phyloP scores from a whole-genome alignment of 805 yeast species.

The Scheffersomyces stipitis region DNA sequence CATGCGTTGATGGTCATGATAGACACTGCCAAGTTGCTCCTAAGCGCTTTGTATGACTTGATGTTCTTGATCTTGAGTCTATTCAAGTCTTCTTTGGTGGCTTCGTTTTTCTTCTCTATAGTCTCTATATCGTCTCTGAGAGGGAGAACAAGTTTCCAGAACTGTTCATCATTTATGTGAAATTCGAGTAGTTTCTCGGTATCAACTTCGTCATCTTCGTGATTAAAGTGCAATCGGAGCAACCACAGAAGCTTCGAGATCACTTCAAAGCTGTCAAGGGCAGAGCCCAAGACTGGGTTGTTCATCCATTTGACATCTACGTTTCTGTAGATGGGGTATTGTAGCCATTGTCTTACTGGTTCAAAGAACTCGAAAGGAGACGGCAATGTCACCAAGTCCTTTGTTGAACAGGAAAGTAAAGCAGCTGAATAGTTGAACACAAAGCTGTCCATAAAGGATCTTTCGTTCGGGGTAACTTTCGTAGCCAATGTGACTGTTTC shows the following conservation, averaged over 20 bases:
- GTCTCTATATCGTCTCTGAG: constrained; percentile 4
- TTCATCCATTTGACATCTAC: constrained; percentile 44
- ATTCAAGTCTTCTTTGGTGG: background rate
- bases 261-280: constrained; percentile 35
- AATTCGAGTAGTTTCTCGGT: constrained; percentile 1
- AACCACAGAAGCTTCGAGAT: constrained; percentile 39
- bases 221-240: constrained; percentile 16
- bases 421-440: constrained; percentile 41
- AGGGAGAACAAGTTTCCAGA: constrained; percentile 9
- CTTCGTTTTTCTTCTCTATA: constrained; percentile 1
- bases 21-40: constrained; percentile 12
- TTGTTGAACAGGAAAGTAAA: constrained; percentile 32
- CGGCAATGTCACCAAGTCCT: constrained; percentile 30
- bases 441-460: constrained; percentile 46
- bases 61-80: background rate
- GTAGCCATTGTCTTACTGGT: constrained; percentile 27
- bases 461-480: constrained; percentile 21
- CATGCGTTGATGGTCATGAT: constrained; percentile 7
- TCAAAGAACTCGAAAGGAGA: constrained; percentile 41
- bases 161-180: constrained; percentile 7
- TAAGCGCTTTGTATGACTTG: constrained; percentile 5
- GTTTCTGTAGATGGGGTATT: constrained; percentile 32
- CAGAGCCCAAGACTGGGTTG: constrained; percentile 41
- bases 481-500: constrained; percentile 4
- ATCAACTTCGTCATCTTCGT: constrained; percentile 1